A percentile compares a stretch with the other conserved stretches of the same genome.
Evolutionary conservation across 2,329 filamentous ascomycete species (phyloP).

Genomic region (Colletotrichum cereale): DNA sequence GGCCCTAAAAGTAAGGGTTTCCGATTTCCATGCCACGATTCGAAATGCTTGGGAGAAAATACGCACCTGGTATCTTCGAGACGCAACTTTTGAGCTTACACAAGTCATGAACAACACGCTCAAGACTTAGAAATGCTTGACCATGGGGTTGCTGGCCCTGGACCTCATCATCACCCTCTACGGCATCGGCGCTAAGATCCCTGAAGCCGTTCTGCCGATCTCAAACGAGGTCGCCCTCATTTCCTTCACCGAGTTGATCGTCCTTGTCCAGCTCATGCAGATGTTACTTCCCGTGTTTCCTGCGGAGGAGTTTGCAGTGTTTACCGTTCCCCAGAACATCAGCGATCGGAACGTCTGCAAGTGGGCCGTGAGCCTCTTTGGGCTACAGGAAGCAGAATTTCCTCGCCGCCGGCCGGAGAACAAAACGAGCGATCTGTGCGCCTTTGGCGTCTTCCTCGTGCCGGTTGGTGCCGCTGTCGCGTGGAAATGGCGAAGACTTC

Average conservation of each 20-base stretch:
- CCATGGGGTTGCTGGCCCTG: background rate
- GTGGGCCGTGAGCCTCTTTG: conserved; percentile 14
- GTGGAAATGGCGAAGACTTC: conserved; percentile 26
- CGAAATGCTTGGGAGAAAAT: background rate
- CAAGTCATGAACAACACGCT: background rate
- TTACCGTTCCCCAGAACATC: background rate
- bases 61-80: too few species aligned
- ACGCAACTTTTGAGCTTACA: background rate
- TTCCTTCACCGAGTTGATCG: conserved; percentile 22
- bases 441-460: conserved; percentile 19
- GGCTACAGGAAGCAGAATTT: conserved; percentile 15
- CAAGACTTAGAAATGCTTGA: conserved; percentile 15
- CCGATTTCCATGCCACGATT: background rate
- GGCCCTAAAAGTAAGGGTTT: background rate
- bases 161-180: conserved; percentile 27
- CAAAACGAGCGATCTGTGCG: background rate
- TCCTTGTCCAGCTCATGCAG: conserved; percentile 22
- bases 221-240: background rate
- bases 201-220: conserved; percentile 1
- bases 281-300: conserved; percentile 14
- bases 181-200: conserved; percentile 14
- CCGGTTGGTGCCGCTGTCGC: background rate
- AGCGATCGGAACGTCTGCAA: background rate
- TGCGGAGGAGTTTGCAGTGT: background rate
- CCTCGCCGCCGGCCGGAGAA: too few species aligned